Base-by-base conservation (phyloP, 2,329 filamentous ascomycete species). In the Colletotrichum sansevieriae region DNA sequence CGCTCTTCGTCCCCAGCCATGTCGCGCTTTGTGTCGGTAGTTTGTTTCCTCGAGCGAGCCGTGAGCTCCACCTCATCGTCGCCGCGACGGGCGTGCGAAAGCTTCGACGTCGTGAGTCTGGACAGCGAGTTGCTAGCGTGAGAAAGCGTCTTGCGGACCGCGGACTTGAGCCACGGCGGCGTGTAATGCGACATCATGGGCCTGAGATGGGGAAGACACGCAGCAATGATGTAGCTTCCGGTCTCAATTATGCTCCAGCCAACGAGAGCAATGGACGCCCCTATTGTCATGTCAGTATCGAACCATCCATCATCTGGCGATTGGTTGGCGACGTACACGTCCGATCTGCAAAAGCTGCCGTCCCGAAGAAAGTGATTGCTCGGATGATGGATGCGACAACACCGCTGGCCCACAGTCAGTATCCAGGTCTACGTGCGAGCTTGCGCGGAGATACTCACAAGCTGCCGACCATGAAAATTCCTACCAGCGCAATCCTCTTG, bases 381-480 rank as follows among this genome's bases (percentile, higher is more conserved):
- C 66, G 63, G 15, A 69, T 69, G 12, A 69, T 69, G 33, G 55
- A 61, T 4, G 66, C 66, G 5, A 69, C 63, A 6, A 69, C 51
- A 5, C 66, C 66, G 12, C 66, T 69, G 12, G 12, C 35, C 12
- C 9, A 4, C 18, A 13, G 11, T 55, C 1, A 55, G 35, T 29
- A 35, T 43, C 35, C 1, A 20, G 18, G 5, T 15, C 18, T 7
- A 7, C 35, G 9, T n/a, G 13, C n/a, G 11, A 7, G 15, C 9
- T 13, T n/a, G 20, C 13, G 7, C 33, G 12, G 3, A 1, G 5
- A 25, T 4, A 60, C 73, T 68, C 55, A 75, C 74, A 76, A 76
- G 55, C 74, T 75, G 2, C 72, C 75, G 3, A 76, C 65, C n/a
- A 71, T 22, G 33, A 77, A 77, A 25, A 76, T 72, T 1, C 72